These are phyloP conservation scores for Oropetium thomaeum DNA, from an alignment of 176 grass and related monocot genomes.

Conservation along the genomic window DNA sequence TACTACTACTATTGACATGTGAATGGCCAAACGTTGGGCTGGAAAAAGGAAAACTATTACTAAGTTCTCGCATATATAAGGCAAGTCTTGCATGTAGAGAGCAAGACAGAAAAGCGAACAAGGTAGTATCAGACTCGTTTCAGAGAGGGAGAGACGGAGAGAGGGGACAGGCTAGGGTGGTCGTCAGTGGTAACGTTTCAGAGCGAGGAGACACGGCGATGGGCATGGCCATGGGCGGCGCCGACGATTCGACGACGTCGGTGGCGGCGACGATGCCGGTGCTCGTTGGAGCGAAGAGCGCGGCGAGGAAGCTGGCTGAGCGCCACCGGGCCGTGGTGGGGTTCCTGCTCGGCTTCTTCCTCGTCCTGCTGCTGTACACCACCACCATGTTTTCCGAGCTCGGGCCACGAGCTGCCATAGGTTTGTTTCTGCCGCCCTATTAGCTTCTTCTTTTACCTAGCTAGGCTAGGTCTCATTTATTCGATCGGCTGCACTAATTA, in stretches of 20 bases:
- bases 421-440: neutral
- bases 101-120: too few relatives aligned
- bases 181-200: neutral
- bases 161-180: too few relatives aligned
- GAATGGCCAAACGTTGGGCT: neutral
- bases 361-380: conserved; percentile 39
- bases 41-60: neutral
- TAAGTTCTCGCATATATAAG: neutral
- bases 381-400: conserved; percentile 16
- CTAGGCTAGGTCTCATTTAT: too few relatives aligned
- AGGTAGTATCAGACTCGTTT: too few relatives aligned
- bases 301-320: conserved; percentile 14
- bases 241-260: neutral
- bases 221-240: too few relatives aligned
- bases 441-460: too few relatives aligned
- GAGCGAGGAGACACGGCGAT: neutral
- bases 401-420: neutral
- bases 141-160: neutral
- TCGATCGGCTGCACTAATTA: too few relatives aligned
- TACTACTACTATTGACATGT: neutral
- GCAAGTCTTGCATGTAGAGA: neutral
- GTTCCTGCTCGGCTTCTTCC: conserved; percentile 40
- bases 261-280: neutral
- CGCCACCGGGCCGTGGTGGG: conserved; percentile 29
- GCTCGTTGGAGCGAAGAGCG: neutral